A percentile compares a stretch with the other conserved stretches of the same genome.
phyloP scores from a whole-genome alignment of 1,139 yeast species.

The Taphrina sp. region DNA sequence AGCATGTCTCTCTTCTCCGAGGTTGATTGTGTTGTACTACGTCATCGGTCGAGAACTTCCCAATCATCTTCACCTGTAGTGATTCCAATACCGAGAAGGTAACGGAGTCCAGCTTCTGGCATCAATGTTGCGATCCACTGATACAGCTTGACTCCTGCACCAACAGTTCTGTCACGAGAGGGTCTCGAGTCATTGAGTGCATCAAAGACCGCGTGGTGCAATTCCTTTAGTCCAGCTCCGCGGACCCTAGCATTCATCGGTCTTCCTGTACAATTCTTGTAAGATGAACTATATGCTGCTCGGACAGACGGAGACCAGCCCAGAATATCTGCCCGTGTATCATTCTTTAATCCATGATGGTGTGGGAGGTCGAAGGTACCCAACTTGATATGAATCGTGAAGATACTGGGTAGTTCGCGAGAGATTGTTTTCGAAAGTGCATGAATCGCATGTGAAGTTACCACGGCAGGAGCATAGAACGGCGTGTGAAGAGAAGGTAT shows the following conservation, averaged over 20 bases:
- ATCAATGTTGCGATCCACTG: conserved; percentile 14
- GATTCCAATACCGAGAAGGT: conserved; percentile 12
- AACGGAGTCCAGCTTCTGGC: conserved; percentile 20
- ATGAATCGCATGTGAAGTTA: conserved; percentile 20
- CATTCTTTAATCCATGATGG: conserved; percentile 1
- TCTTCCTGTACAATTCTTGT: conserved; percentile 10
- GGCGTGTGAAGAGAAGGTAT: conserved; percentile 25
- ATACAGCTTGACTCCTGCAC: conserved; percentile 21
- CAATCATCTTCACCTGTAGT: conserved; percentile 17
- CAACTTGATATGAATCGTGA: conserved; percentile 19
- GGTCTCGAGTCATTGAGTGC: conserved; percentile 22
- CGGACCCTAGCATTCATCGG: conserved; percentile 18
- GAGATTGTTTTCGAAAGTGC: conserved; percentile 13
- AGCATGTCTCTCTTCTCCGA: no score
- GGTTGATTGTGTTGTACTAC: no score
- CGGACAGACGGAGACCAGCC: conserved; percentile 24
- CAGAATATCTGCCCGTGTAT: conserved; percentile 9
- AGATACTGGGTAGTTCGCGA: conserved; percentile 25
- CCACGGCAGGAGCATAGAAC: conserved; percentile 15
- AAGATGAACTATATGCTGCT: conserved; percentile 18
- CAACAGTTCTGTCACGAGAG: conserved; percentile 3
- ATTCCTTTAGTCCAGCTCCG: conserved; percentile 18
- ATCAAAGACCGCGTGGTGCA: conserved; percentile 30
- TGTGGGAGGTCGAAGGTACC: conserved; percentile 31
- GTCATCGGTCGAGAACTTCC: conserved; percentile 19